phyloP scores from a whole-genome alignment of 768 basidiomycete species.

The Termitomyces sp. region DNA sequence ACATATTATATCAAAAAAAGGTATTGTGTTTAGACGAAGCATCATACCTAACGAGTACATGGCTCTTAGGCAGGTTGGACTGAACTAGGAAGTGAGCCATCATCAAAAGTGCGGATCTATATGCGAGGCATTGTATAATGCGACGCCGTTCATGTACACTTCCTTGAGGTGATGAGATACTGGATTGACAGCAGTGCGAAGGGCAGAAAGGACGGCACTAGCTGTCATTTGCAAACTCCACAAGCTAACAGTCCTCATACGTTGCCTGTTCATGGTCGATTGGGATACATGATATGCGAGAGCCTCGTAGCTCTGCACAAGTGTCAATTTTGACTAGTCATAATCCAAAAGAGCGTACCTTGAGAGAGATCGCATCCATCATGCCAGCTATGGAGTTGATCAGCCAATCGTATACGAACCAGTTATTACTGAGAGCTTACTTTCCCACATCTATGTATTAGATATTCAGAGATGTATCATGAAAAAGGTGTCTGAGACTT shows the following conservation, averaged over 20 bases:
- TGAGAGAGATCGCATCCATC: slow-evolving; percentile 85
- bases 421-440: slow-evolving; percentile 35
- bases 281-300: slow-evolving; percentile 94
- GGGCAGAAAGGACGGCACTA: slow-evolving; percentile 74
- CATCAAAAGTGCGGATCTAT: slow-evolving; percentile 13
- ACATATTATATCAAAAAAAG: background rate
- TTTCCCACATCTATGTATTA: slow-evolving; percentile 80
- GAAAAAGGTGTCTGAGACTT: slow-evolving; percentile 28
- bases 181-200: slow-evolving; percentile 78
- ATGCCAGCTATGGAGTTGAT: slow-evolving; percentile 66
- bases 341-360: slow-evolving; percentile 40
- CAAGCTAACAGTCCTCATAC: slow-evolving; percentile 84
- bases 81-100: background rate
- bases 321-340: background rate
- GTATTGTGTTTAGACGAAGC: background rate
- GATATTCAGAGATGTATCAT: slow-evolving; percentile 13
- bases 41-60: background rate
- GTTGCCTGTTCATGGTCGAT: slow-evolving; percentile 78
- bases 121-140: slow-evolving; percentile 15
- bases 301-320: slow-evolving; percentile 75
- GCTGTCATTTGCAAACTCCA: slow-evolving; percentile 97
- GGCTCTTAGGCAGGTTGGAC: background rate
- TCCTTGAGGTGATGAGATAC: slow-evolving; percentile 45
- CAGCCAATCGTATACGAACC: background rate
- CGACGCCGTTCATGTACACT: slow-evolving; percentile 35